Base-by-base conservation (phyloP, 768 basidiomycete genomes). In the Lactifluus hygrophoroides region DNA sequence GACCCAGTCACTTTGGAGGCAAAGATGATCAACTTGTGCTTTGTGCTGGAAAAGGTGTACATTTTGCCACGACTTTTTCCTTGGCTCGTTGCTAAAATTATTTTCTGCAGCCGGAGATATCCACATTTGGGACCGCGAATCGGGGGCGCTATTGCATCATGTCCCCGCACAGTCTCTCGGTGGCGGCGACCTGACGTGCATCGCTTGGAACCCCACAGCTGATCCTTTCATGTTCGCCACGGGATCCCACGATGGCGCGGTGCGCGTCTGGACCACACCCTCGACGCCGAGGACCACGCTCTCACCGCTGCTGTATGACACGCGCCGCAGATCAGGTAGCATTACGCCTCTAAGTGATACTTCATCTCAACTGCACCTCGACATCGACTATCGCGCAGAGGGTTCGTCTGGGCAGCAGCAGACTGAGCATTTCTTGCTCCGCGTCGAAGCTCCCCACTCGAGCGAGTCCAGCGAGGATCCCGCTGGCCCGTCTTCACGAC, bases 51-150 rank as follows among this genome's bases (percentile, higher is more conserved):
- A 90, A 91, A 80, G 77, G 88, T 82, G 49, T 38, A 4, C 16
- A 45, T 51, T 46, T 8, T 54, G 34, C 27, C 4, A 56, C 40
- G 35, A 56, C 60, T 32, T 38, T 32, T 35, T 9, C 25, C 46
- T 23, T 54, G 21, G 38, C 27, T 49, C 49, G 14, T 30, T 56
- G 51, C 30, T 47, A 62, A 42, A 4, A 21, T 21, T 32, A 35
- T n/a, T n/a, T 56, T 42, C 19, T 44, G 45, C 59, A 90, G 89
- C 80, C 60, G 90, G 90, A 4, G 86, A 90, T 65, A 84, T 92
- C 14, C 85, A 88, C 66, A 87, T 91, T 13, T 92, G 90, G 90
- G 90, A 92, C 66, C 81, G 83, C 58, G 88, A 90, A 71, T 86
- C 85, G 11, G 90, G 80, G 5, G 77, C 81, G 8, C 72, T 89